Evolutionary conservation across 306 rosid species (phyloP).

Genomic region (Cercis canadensis): DNA sequence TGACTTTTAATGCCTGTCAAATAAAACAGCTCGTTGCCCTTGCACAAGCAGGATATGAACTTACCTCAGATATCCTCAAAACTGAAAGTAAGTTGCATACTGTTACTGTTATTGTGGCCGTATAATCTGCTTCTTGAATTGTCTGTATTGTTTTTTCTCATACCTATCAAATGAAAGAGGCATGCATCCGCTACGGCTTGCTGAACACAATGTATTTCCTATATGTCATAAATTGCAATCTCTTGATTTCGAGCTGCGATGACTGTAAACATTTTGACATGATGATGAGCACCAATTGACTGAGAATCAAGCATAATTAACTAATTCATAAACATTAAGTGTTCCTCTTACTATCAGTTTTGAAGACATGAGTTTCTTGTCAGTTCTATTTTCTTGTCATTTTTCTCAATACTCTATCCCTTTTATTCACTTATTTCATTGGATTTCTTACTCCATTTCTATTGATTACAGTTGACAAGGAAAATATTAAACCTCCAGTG

Average conservation of each 20-base stretch:
- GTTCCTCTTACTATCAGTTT: too few relatives aligned
- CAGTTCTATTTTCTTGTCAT: not conserved
- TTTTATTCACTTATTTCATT: too few relatives aligned
- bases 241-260: not conserved
- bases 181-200: not conserved
- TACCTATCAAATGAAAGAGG: not conserved
- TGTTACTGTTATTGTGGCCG: not conserved
- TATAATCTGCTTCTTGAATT: not conserved
- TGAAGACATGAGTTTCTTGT: not conserved
- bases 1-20: conserved; percentile 1
- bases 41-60: conserved; percentile 78
- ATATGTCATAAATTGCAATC: not conserved
- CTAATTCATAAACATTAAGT: too few relatives aligned
- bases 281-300: not conserved
- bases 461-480: conserved; percentile 58
- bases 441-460: conserved; percentile 11
- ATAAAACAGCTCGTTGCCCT: conserved; percentile 66
- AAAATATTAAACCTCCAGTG: conserved; percentile 71
- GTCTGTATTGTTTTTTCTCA: not conserved
- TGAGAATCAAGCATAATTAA: not conserved
- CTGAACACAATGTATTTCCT: not conserved
- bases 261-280: not conserved
- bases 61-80: conserved; percentile 64
- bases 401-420: not conserved
- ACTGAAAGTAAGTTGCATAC: conserved; percentile 55